Base-by-base conservation (phyloP, 495 filamentous ascomycete genomes). In the Chaetomium cochliodes region DNA sequence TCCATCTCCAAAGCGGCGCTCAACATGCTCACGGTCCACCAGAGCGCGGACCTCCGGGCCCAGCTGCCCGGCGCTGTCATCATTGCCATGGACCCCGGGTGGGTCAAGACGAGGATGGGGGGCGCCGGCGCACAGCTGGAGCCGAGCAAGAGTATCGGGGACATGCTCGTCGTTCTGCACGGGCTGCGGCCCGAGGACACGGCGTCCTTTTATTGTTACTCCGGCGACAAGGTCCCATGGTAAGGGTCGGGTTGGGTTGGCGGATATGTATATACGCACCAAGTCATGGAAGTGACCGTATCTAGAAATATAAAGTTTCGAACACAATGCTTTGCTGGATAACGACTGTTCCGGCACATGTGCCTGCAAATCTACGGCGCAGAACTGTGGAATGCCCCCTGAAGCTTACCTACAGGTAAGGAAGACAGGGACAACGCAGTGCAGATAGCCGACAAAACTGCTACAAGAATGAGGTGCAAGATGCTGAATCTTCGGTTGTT, bases 51-150 rank as follows among this genome's bases (percentile, higher is more conserved):
- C 44, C 42, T 80, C 16, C 73, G 66, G 58, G 57, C 51, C 12
- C 69, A 73, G 16, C 60, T 75, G 53, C 65, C 73, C 15, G 78
- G 82, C 3, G 76, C 83, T 4, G 72, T 80, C 51, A 80, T 82
- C 0, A 77, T 84, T 25, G 76, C 78, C 5, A 76, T 87, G 68
- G 80, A 85, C 71, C 86, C 86, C 7, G 86, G 86, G 3, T 88
- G 86, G 86, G 85, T 88, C 49, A 74, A 80, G 63, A 89, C 86
- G 11, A 82, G 85, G 71, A 84, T 88, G 84, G 85, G 86, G 12
- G 85, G 85, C 0, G 60, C 62, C 16, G 74, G 71, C 58, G 86
- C 85, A 0, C 68, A 79, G 3, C 76, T 81, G 3, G 72, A 77
- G n/a, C 68, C 80, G 54, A 67, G 76, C n/a, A 77, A 81, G 59